Conservation (phyloP, 176 grass and related monocot genomes). For the Cocos nucifera region DNA sequence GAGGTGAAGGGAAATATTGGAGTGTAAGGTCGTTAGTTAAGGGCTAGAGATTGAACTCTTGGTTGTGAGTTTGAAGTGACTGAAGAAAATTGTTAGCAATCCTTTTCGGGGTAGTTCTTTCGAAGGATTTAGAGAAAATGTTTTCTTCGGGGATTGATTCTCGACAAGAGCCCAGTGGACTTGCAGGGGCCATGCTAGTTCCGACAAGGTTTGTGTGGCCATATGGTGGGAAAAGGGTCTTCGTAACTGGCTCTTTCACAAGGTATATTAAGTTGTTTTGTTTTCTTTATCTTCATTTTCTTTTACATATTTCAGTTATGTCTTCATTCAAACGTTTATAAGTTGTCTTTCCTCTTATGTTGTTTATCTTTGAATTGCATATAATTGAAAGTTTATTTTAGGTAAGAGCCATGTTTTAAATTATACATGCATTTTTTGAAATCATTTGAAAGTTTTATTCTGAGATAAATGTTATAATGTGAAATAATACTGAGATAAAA, state of each 20-base stretch:
- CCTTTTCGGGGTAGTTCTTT: not conserved
- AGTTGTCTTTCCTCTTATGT: too few species aligned
- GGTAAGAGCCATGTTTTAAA: too few species aligned
- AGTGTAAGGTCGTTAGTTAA: slow-evolving; percentile 12
- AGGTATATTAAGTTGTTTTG: slow-evolving; percentile 20
- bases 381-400: too few species aligned
- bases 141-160: slow-evolving; percentile 63
- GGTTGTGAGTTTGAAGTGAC: too few species aligned
- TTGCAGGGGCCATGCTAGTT: slow-evolving; percentile 29
- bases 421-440: too few species aligned
- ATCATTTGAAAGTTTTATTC: too few species aligned
- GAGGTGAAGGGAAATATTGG: not conserved
- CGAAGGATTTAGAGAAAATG: slow-evolving; percentile 28
- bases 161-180: slow-evolving; percentile 31
- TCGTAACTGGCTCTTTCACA: slow-evolving; percentile 68
- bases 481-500: too few species aligned
- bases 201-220: slow-evolving; percentile 74
- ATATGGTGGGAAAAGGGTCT: slow-evolving; percentile 84
- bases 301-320: too few species aligned
- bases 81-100: not conserved
- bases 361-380: too few species aligned
- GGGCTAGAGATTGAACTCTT: not conserved
- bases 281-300: not conserved
- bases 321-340: too few species aligned
- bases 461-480: too few species aligned